A percentile compares a stretch with the other conserved stretches of the same genome.
These are phyloP conservation scores for Ascochyta rabiei DNA, from an alignment of 2,329 filamentous ascomycete species.

Conservation along the genomic window DNA sequence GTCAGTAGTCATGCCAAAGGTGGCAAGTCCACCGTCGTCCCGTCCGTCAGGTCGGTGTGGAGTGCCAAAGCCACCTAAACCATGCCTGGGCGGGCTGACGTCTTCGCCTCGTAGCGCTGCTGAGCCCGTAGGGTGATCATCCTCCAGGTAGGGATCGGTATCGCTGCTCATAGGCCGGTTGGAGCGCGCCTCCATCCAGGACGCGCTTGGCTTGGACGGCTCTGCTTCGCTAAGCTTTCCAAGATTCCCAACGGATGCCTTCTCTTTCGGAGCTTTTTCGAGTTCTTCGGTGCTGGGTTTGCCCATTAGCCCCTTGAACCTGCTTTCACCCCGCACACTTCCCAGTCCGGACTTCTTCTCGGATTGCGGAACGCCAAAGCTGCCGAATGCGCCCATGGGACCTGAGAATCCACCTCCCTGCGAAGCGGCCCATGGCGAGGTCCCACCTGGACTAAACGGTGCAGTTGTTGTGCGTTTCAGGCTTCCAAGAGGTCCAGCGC, in stretches of 20 bases:
- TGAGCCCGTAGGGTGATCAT: slow-evolving; percentile 68
- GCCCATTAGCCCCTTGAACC: slow-evolving; percentile 82
- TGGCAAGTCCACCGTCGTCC: slow-evolving; percentile 64
- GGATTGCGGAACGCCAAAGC: slow-evolving; percentile 66
- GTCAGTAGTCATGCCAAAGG: slow-evolving; percentile 66
- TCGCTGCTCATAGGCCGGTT: slow-evolving; percentile 63
- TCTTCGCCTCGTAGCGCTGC: slow-evolving; percentile 80
- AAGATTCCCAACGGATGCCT: slow-evolving; percentile 59
- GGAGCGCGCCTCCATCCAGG: slow-evolving; percentile 57
- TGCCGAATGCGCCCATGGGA: slow-evolving; percentile 86
- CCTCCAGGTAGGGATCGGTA: slow-evolving; percentile 75
- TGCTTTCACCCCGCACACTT: slow-evolving; percentile 74
- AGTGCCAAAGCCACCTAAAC: slow-evolving; percentile 51
- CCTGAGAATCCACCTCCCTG: slow-evolving; percentile 66
- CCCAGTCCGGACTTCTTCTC: slow-evolving; percentile 76
- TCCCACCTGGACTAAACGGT: slow-evolving; percentile 58
- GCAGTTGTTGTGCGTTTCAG: slow-evolving; percentile 63
- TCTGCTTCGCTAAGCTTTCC: slow-evolving; percentile 61
- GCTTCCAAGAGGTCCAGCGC: slow-evolving; percentile 55
- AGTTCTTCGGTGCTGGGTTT: slow-evolving; percentile 76
- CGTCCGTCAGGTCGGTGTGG: slow-evolving; percentile 57
- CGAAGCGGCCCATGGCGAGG: slow-evolving; percentile 63
- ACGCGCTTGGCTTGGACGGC: slow-evolving; percentile 54
- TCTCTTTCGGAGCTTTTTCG: slow-evolving; percentile 59
- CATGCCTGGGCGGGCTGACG: slow-evolving; percentile 61